phyloP scores from a whole-genome alignment of 345 rosid genomes.

The Pistacia integerrima region DNA sequence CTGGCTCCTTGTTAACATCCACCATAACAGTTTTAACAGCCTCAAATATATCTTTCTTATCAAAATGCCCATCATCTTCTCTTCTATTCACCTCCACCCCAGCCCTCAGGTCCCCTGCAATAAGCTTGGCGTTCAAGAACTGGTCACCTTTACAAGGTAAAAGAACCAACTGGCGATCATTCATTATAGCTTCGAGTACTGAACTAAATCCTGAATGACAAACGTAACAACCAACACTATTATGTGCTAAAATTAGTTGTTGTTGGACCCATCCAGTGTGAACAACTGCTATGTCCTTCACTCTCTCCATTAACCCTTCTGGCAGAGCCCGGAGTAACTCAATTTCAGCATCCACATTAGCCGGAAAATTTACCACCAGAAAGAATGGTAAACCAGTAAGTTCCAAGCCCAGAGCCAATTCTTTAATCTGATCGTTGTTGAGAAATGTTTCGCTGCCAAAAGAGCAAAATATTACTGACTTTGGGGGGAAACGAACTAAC shows the following conservation, averaged over 20 bases:
- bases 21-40: constrained; percentile 35
- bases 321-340: constrained; percentile 25
- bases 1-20: constrained; percentile 33
- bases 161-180: constrained; percentile 37
- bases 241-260: constrained; percentile 29
- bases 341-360: not conserved
- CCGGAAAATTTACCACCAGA: constrained; percentile 34
- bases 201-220: constrained; percentile 41
- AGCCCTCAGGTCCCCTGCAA: constrained; percentile 29
- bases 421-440: constrained; percentile 25
- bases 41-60: constrained; percentile 23
- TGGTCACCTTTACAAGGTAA: constrained; percentile 43
- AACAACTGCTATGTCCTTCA: constrained; percentile 24
- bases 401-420: constrained; percentile 34
- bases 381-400: constrained; percentile 36
- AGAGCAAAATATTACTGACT: constrained; percentile 32
- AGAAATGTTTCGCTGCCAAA: constrained; percentile 42
- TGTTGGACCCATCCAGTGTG: constrained; percentile 44
- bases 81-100: constrained; percentile 35
- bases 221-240: constrained; percentile 31
- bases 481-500: constrained; percentile 27
- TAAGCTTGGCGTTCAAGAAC: constrained; percentile 36
- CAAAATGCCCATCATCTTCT: constrained; percentile 36
- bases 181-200: constrained; percentile 29
- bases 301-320: constrained; percentile 31